Base-by-base conservation (phyloP, 371 early-diverging fungal genomes). In the Nematocida sp. region DNA sequence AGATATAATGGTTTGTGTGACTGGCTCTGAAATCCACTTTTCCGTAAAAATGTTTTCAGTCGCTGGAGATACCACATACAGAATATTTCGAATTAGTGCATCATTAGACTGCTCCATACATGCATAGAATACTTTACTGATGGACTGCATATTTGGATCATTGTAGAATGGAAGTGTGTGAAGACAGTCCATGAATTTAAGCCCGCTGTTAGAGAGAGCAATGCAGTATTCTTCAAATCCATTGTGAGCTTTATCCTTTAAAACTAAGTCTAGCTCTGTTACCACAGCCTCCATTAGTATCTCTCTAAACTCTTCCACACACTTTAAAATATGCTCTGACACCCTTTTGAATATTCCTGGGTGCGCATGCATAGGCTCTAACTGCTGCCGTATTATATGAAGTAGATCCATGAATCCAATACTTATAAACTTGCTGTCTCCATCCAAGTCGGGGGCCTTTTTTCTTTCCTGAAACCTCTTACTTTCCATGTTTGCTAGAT, bases 161-260 rank as follows among this genome's bases (percentile, higher is more conserved):
- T 83, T 81, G 72, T 83, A 86, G 72, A 81, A 78, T 13, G 85
- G 81, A 9, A 87, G 56, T 0, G 84, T 58, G 5, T 84, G 83
- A 5, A 85, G 82, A 80, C 86, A 88, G 76, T 87, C 86, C 57
- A 87, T 84, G 54, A 88, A 71, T 72, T 82, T 86, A 27, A 88
- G 83, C 13, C 87, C 87, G 50, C 86, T 84, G 55, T 88, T 88
- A n/a, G 86, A 87, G 58, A 88, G 62, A 84, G 87, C 84, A 40
- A 88, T 87, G 20, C 82, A 82, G 66, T 86, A 88, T 56, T 88
- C 88, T 72, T 88, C 87, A 75, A 84, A 88, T 13, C 88, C 88
- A 55, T 82, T 84, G 42, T 73, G 73, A 5, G 82, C 73, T 69
- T 84, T 87, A 46, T 82, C 66, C 47, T 83, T 66, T 27, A 82